Base-by-base conservation (phyloP, 306 rosid genomes). In the Myrica gale region DNA sequence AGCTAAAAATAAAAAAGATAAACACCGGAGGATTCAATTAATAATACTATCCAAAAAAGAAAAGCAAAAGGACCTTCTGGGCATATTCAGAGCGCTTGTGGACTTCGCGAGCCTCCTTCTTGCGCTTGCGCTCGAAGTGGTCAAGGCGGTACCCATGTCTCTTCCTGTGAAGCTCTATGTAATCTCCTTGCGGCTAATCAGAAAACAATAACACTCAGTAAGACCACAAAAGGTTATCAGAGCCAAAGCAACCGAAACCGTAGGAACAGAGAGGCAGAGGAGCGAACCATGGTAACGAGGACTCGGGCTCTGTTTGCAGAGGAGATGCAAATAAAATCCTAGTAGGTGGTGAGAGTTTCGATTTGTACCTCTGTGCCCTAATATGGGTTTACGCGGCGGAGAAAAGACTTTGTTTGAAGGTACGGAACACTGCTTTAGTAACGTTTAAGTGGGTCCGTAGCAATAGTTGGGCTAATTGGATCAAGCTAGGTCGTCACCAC, bases 131-230 rank as follows among this genome's bases (percentile, higher is more conserved):
- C 90, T 89, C 97, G 70, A 82, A 87, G 87, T 95, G 88, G 68
- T 95, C 99, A 0, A 76, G 88, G 26, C 93, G 95, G 71, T 89
- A 84, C 62, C 99, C 99, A 95, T 90, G 61, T 44, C 97, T 89
- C 83, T 88, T 92, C 88, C 89, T 76, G 80, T 88, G 96, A 75
- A 92, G 97, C 8, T 95, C 99, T 41, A 95, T 92, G 84, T 95
- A 90, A 85, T 95, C 99, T 74, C 97, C 97, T 89, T 95, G 99
- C 60, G 99, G 99, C 99, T 95, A 58, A 43, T 50, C 32, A 23
- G 21, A 62, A 50, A 53, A 42, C 12, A 81, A 76, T 26, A 45
- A 19, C 17, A 53, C 52, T 21, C 57, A 79, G 68, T 19, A 37
- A 53, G 52, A 19, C 1, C 11, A 65, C 47, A 42, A 42, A 65